phyloP scores from a whole-genome alignment of 2,329 filamentous ascomycete species.

The Curvularia sp. region DNA sequence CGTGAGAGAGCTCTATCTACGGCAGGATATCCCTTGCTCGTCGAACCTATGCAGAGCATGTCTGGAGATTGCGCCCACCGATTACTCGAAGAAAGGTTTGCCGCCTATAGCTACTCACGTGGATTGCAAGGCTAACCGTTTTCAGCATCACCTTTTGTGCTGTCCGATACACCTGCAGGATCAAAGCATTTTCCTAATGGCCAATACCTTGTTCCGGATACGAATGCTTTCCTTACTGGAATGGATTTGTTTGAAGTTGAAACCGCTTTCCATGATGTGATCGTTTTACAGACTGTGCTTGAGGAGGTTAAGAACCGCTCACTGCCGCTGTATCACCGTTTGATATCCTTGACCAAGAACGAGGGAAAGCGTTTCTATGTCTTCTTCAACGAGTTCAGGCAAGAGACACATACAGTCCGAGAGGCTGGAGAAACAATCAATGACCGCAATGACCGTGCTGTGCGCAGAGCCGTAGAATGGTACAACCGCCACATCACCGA shows the following conservation, averaged over 20 bases:
- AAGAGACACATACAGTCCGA: slow-evolving; percentile 85
- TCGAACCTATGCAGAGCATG: slow-evolving; percentile 85
- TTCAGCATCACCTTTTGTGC: slow-evolving; percentile 78
- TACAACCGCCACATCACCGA: slow-evolving; percentile 81
- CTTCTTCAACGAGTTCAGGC: slow-evolving; percentile 97
- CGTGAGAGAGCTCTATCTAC: slow-evolving; percentile 92
- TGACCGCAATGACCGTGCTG: slow-evolving; percentile 92
- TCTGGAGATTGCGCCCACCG: slow-evolving; percentile 74
- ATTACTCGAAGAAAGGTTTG: slow-evolving; percentile 79
- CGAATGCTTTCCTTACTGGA: slow-evolving; percentile 90
- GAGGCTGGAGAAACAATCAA: slow-evolving; percentile 86
- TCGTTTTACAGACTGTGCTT: slow-evolving; percentile 93
- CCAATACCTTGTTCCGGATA: slow-evolving; percentile 94
- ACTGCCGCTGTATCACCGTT: slow-evolving; percentile 89
- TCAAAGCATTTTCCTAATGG: slow-evolving; percentile 83
- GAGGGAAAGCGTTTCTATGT: slow-evolving; percentile 98
- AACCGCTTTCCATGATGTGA: slow-evolving; percentile 92
- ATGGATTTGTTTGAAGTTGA: slow-evolving; percentile 98
- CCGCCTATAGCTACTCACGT: slow-evolving; percentile 8
- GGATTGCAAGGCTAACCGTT: slow-evolving; percentile 26
- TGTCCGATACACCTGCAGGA: slow-evolving; percentile 86
- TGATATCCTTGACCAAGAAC: slow-evolving; percentile 89
- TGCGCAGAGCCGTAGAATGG: slow-evolving; percentile 86
- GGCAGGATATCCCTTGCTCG: slow-evolving; percentile 96
- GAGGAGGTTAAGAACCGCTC: slow-evolving; percentile 96